Conservation (phyloP, 352 stramenopile genomes). For the Phytophthora megakarya region DNA sequence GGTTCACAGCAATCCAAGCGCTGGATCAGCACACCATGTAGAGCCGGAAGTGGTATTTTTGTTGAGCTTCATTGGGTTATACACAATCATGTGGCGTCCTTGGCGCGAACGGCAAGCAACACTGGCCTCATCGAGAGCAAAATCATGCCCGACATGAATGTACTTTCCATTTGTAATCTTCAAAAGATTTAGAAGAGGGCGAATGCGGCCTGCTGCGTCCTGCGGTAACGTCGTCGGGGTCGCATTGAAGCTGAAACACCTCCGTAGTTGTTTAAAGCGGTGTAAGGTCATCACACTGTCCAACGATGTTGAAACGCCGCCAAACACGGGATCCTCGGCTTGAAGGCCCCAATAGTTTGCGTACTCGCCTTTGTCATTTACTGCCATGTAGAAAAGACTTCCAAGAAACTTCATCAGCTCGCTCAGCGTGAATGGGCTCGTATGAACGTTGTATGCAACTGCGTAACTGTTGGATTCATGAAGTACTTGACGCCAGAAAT, state of each 20-base stretch:
- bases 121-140: constrained; percentile 35
- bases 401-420: constrained; percentile 17
- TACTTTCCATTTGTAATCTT: constrained; percentile 30
- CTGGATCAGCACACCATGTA: constrained; percentile 35
- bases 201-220: too few species aligned
- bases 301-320: background rate
- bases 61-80: constrained; percentile 36
- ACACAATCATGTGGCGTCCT: constrained; percentile 38
- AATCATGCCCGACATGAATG: constrained; percentile 29
- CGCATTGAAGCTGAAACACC: background rate
- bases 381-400: constrained; percentile 5
- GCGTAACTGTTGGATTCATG: background rate
- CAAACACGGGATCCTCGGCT: background rate
- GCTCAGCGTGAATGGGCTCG: constrained; percentile 1
- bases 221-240: background rate
- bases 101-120: constrained; percentile 27
- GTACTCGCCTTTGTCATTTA: constrained; percentile 36
- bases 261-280: background rate
- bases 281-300: background rate
- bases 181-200: constrained; percentile 25
- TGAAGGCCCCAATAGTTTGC: constrained; percentile 36
- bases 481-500: background rate
- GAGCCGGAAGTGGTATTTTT: constrained; percentile 43
- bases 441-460: background rate
- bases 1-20: constrained; percentile 35